phyloP scores from a whole-genome alignment of 225 moss, liverwort and hornwort species.

The Lunularia cruciata region DNA sequence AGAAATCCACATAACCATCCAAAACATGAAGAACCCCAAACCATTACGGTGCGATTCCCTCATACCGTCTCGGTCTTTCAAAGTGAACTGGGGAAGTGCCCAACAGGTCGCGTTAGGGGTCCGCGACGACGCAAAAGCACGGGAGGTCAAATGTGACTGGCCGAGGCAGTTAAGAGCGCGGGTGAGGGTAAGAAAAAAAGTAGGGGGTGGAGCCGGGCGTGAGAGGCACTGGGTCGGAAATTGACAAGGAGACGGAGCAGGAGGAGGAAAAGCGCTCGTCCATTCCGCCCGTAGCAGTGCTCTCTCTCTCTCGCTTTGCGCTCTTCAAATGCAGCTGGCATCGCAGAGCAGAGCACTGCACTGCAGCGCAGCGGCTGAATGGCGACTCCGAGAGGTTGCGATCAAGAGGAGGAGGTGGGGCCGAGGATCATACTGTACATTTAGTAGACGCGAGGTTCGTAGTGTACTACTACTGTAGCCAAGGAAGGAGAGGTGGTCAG shows the following conservation, averaged over 20 bases:
- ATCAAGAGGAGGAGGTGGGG: conserved; percentile 1
- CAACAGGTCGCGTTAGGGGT: too few species aligned
- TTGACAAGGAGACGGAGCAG: not conserved
- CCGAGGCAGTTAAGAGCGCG: not conserved
- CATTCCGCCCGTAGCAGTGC: not conserved
- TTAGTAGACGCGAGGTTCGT: not conserved
- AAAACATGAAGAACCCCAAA: too few species aligned
- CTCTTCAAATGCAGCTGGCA: conserved; percentile 22
- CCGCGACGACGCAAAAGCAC: too few species aligned
- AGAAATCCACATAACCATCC: too few species aligned
- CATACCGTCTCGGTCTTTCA: too few species aligned
- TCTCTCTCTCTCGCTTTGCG: not conserved
- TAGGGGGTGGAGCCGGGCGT: not conserved
- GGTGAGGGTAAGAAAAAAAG: not conserved
- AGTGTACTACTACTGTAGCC: too few species aligned
- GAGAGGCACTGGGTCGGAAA: too few species aligned
- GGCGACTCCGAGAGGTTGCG: conserved; percentile 13
- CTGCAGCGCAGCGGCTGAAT: not conserved
- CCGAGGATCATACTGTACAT: not conserved
- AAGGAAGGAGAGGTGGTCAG: not conserved
- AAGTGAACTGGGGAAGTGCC: too few species aligned
- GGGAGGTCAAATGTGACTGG: too few species aligned
- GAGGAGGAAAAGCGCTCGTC: not conserved
- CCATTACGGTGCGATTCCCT: too few species aligned
- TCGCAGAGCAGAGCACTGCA: not conserved